These are phyloP conservation scores for Pyrenochaeta sp. DNA, from an alignment of 2,329 filamentous ascomycete species.

Conservation along the genomic window DNA sequence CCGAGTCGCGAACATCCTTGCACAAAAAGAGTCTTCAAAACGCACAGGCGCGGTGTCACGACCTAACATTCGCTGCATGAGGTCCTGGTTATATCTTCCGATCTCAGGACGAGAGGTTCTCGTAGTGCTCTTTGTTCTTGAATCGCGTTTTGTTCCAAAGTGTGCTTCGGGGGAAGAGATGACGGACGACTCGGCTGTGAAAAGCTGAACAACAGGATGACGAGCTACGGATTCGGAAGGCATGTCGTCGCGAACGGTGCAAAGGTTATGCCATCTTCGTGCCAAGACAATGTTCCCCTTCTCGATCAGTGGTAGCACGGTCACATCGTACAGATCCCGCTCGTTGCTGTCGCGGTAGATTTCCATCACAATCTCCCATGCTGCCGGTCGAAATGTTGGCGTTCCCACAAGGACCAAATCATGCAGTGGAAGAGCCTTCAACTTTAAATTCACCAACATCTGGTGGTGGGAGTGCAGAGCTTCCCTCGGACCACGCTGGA, in stretches of 20 bases:
- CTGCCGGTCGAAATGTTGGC: constrained; percentile 15
- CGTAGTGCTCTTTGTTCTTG: constrained; percentile 9
- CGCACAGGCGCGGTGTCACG: constrained; percentile 55
- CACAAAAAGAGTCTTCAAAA: constrained; percentile 70
- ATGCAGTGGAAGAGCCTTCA: constrained; percentile 35
- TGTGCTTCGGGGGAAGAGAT: constrained; percentile 10
- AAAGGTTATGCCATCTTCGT: constrained; percentile 52
- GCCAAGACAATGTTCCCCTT: constrained; percentile 30
- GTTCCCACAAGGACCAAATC: constrained; percentile 19
- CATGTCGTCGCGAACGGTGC: constrained; percentile 45
- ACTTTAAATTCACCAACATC: constrained; percentile 31
- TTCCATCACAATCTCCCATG: constrained; percentile 37
- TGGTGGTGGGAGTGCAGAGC: constrained; percentile 36
- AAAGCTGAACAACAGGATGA: constrained; percentile 36
- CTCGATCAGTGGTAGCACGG: constrained; percentile 46
- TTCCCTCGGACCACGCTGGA: constrained; percentile 22
- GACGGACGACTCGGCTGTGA: constrained; percentile 34
- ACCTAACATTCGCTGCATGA: constrained; percentile 47
- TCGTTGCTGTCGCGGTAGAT: constrained; percentile 51
- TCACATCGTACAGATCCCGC: constrained; percentile 51
- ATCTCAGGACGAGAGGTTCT: constrained; percentile 12
- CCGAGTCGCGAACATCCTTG: constrained; percentile 81
- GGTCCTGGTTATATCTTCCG: constrained; percentile 35
- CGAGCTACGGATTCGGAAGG: constrained; percentile 45
- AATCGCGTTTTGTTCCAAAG: constrained; percentile 6